A percentile compares a stretch with the other conserved stretches of the same genome.
Conservation (phyloP, 306 rosid genomes). For the Phaseolus lunatus region DNA sequence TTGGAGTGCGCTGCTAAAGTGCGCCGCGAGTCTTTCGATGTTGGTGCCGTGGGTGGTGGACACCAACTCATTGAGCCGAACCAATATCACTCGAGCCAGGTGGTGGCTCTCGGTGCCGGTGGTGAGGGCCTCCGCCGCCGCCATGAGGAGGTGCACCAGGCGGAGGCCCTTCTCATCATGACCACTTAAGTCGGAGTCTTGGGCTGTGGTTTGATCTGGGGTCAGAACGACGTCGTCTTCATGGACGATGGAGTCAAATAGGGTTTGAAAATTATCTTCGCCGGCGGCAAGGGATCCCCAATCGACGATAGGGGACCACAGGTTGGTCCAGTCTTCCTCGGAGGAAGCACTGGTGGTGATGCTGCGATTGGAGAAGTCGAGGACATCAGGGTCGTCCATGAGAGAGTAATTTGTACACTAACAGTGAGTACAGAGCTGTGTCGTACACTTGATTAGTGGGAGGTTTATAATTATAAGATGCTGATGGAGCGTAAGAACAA, state of each 20-base stretch:
- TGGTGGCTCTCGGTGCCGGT: conserved; percentile 59
- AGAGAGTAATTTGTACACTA: not conserved
- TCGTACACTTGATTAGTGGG: conserved; percentile 13
- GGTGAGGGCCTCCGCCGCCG: conserved; percentile 84
- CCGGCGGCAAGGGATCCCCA: conserved; percentile 58
- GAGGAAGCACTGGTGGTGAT: conserved; percentile 31
- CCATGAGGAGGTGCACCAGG: conserved; percentile 82
- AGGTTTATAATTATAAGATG: conserved; percentile 16
- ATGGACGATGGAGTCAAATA: conserved; percentile 58
- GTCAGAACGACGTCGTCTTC: not conserved
- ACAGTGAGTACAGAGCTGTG: not conserved
- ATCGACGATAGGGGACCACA: conserved; percentile 66
- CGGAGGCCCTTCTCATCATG: conserved; percentile 62
- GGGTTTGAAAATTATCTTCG: conserved; percentile 59
- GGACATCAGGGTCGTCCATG: conserved; percentile 40
- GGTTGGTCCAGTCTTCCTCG: conserved; percentile 52
- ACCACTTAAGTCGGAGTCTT: not conserved
- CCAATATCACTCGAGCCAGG: conserved; percentile 95
- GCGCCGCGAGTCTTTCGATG: conserved; percentile 85
- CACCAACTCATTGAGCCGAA: conserved; percentile 93
- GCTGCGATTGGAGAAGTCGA: conserved; percentile 49
- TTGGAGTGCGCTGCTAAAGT: conserved; percentile 73
- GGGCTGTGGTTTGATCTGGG: not conserved
- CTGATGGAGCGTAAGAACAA: not conserved
- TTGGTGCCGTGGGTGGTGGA: conserved; percentile 68